Conservation (phyloP, 257 asterid species). For the Petrea volubilis region DNA sequence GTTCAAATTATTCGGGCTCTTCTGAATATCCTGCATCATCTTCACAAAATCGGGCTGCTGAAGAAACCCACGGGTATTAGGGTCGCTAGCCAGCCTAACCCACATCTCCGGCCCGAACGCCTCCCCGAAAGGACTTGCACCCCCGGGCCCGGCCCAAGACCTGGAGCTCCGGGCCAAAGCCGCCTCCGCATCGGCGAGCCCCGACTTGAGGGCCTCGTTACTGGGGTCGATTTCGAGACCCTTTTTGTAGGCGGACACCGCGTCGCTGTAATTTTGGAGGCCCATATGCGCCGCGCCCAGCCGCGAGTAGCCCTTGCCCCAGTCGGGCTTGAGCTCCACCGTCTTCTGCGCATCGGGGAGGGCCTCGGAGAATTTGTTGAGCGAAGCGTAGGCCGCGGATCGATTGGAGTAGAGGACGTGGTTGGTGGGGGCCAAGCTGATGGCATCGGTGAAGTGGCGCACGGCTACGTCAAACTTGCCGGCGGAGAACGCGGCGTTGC, state of each 20-base stretch:
- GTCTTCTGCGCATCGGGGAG: constrained; percentile 82
- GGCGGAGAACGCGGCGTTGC: constrained; percentile 89
- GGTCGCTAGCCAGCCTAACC: constrained; percentile 69
- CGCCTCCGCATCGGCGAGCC: constrained; percentile 75
- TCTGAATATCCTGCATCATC: constrained; percentile 91
- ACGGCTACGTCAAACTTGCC: constrained; percentile 70
- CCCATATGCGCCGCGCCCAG: constrained; percentile 87
- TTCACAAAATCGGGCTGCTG: constrained; percentile 82
- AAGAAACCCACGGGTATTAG: constrained; percentile 58
- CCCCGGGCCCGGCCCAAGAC: constrained; percentile 33
- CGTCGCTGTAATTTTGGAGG: constrained; percentile 56
- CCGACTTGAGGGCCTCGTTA: constrained; percentile 81
- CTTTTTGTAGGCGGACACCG: constrained; percentile 66
- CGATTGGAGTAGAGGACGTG: constrained; percentile 93
- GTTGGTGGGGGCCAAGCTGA: constrained; percentile 62
- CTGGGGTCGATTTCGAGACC: constrained; percentile 86
- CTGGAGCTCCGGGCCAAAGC: constrained; percentile 45
- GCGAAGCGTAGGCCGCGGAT: constrained; percentile 89
- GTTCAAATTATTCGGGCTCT: constrained; percentile 64
- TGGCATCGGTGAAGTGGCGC: constrained; percentile 71
- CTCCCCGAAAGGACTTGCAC: constrained; percentile 71
- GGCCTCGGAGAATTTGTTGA: constrained; percentile 62
- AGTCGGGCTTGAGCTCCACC: constrained; percentile 80
- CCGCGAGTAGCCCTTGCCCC: constrained; percentile 88
- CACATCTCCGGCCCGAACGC: constrained; percentile 96